These are phyloP conservation scores for Breynia disticha DNA, from an alignment of 441 rosid species.

Conservation along the genomic window DNA sequence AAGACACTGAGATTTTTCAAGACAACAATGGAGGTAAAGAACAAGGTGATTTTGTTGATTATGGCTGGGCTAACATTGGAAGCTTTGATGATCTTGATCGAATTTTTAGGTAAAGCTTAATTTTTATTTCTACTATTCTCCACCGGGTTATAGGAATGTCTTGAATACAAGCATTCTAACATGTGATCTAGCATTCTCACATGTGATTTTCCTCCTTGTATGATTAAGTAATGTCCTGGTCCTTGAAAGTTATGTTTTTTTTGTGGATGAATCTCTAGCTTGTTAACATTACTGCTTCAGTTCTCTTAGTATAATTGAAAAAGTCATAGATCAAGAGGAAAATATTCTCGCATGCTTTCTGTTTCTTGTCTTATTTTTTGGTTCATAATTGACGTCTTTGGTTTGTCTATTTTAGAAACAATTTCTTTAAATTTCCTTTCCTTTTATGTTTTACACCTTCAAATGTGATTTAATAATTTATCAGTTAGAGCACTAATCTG, in stretches of 20 bases:
- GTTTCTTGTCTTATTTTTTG: no score
- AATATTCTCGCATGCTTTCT: background rate
- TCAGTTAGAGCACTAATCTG: background rate
- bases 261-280: background rate
- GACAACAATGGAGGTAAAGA: conserved; percentile 47
- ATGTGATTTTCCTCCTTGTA: no score
- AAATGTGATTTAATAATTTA: no score
- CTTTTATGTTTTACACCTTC: background rate
- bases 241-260: no score
- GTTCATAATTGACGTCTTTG: background rate
- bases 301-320: background rate
- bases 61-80: conserved; percentile 87
- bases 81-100: conserved; percentile 95
- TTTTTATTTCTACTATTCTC: conserved; percentile 12
- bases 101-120: conserved; percentile 73
- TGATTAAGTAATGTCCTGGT: no score
- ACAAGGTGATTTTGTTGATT: conserved; percentile 73
- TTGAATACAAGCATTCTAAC: background rate
- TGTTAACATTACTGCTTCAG: background rate
- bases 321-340: background rate
- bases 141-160: background rate
- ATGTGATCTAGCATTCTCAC: background rate
- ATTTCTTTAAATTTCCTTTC: background rate
- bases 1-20: conserved; percentile 49
- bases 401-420: background rate